Evolutionary conservation across 306 rosid genomes (phyloP).

Genomic region (Quercus cerris): DNA sequence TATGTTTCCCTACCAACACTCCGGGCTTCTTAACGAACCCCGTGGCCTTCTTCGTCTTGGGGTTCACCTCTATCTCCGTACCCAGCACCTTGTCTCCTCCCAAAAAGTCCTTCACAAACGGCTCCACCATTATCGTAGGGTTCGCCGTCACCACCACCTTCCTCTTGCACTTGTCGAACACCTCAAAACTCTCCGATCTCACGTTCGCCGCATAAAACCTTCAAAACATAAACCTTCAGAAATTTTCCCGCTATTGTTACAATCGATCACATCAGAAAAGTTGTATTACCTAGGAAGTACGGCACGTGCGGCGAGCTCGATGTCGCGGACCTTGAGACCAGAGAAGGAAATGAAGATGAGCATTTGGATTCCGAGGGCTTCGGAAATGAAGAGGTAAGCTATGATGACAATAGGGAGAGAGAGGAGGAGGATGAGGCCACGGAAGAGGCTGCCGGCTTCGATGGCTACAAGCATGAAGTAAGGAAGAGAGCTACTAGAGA

Average conservation of each 20-base stretch:
- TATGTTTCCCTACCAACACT: slow-evolving; percentile 74
- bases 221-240: too few relatives aligned
- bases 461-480: slow-evolving; percentile 96
- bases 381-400: slow-evolving; percentile 81
- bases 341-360: slow-evolving; percentile 90
- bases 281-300: slow-evolving; percentile 67
- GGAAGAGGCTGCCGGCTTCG: slow-evolving; percentile 93
- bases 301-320: slow-evolving; percentile 91
- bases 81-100: slow-evolving; percentile 91
- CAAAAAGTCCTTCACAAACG: slow-evolving; percentile 76
- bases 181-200: slow-evolving; percentile 81
- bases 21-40: slow-evolving; percentile 94
- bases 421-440: slow-evolving; percentile 86
- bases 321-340: slow-evolving; percentile 86
- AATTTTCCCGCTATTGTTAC: too few relatives aligned
- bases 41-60: slow-evolving; percentile 92
- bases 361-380: slow-evolving; percentile 87
- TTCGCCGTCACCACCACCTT: slow-evolving; percentile 94
- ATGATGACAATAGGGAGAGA: slow-evolving; percentile 69
- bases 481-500: slow-evolving; percentile 76
- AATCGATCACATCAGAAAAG: too few relatives aligned
- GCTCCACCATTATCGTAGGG: slow-evolving; percentile 92
- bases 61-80: slow-evolving; percentile 88
- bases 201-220: slow-evolving; percentile 93
- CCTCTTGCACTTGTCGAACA: slow-evolving; percentile 77